These are phyloP conservation scores for Pyrus betulifolia DNA, from an alignment of 306 rosid genomes.

Conservation along the genomic window DNA sequence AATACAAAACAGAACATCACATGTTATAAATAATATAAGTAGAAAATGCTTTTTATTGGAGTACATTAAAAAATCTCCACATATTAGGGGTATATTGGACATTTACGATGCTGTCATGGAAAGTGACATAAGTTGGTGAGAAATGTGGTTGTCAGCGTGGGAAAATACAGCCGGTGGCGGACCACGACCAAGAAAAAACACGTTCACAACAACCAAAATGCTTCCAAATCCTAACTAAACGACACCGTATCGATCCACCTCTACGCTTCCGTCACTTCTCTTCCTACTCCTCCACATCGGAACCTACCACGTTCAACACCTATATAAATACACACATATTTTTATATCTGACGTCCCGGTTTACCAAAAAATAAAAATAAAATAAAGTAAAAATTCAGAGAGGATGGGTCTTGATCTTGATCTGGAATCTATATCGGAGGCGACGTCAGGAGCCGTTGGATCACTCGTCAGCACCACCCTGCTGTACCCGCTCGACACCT, in stretches of 20 bases:
- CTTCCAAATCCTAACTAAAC: slow-evolving; percentile 8
- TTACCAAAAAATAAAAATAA: background rate
- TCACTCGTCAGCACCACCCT: slow-evolving; percentile 85
- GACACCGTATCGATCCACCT: slow-evolving; percentile 7
- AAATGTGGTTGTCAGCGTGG: background rate
- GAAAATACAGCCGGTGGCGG: background rate
- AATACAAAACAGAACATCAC: fast-evolving
- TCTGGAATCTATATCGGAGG: slow-evolving; percentile 93
- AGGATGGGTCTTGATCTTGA: slow-evolving; percentile 52
- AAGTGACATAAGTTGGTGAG: background rate
- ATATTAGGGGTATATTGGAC: background rate
- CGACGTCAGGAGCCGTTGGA: slow-evolving; percentile 97
- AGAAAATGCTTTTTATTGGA: fast-evolving
- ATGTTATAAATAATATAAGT: no score
- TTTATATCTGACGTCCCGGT: background rate
- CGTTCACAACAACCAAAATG: slow-evolving; percentile 7
- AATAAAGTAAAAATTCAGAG: background rate
- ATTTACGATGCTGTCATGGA: background rate
- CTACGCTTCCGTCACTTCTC: background rate
- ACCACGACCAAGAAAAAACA: background rate
- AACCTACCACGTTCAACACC: background rate
- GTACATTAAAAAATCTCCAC: no score
- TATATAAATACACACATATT: background rate
- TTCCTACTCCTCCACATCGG: background rate
- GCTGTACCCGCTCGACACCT: slow-evolving; percentile 90